Base-by-base conservation (phyloP, 805 yeast species). In the Barnettozyma botsteinii region DNA sequence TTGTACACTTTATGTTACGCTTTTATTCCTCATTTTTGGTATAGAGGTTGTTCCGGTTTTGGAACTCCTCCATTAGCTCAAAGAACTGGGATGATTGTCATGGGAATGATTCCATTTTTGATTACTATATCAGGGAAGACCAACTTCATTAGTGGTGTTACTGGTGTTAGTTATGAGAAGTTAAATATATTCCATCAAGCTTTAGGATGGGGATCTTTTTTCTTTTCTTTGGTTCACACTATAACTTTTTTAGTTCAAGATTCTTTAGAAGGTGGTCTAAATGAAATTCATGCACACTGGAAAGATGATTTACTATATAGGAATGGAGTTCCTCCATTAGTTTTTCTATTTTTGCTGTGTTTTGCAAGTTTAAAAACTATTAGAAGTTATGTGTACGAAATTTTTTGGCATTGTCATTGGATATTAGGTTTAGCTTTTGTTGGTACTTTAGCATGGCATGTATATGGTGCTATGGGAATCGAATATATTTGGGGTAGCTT, bases 11-110 rank as follows among this genome's bases (percentile, higher is more conserved):
- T 64, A 11, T 53, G 61, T 13, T 57, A 56, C 42, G 40, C 57
- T 17, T 64, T 66, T 25, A 51, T 64, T 55, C 80, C 81, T 5
- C 74, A 69, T 39, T 65, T 66, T 35, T 75, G 72, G 67, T 71
- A 70, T 46, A 57, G 80, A 41, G 73, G 58, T 0, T 77, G 82
- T 53, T 25, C 57, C 4, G 77, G 75, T 0, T 75, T 75, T 55
- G 82, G 81, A 2, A 63, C 77, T 4, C 79, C 81, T 15, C 81
- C 81, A 9, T 45, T 76, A 26, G 77, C 77, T 0, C 69, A 72
- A 1, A 56, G 81, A 34, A 61, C 79, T 3, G 81, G 80, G 3
- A 45, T 73, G 25, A 66, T 70, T 67, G 67, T 75, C 1, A 58
- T 66, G 23, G 75, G 77, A 0, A 55, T 75, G 31, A 63, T 71